Base-by-base conservation (phyloP, 1,284 basidiomycete genomes). In the Trametes pubescens region DNA sequence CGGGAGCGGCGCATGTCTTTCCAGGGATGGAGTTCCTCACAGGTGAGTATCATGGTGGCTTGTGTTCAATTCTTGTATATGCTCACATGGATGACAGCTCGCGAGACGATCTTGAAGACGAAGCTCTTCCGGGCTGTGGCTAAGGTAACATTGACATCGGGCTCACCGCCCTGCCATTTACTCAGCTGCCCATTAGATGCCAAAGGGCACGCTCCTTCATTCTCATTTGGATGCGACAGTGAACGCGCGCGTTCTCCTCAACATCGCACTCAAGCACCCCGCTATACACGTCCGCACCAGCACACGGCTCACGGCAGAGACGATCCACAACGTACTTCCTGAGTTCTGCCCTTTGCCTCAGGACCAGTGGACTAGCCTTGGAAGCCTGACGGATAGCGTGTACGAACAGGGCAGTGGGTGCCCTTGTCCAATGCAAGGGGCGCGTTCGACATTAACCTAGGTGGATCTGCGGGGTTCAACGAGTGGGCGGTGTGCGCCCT, bases 191-290 rank as follows among this genome's bases (percentile, higher is more conserved):
- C n/a, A 8, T 2, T 51, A 90, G 89, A 91, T 92, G 88, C 90
- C 90, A 10, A 92, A 92, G 75, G 91, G 90, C 51, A 89, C 82
- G 0, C 79, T 92, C 4, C 78, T 92, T 18, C 91, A 92, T 70
- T 84, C 81, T 0, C 91, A 92, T 71, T 78, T 92, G 10, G 90
- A 90, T 68, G 86, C 88, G 14, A 90, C 84, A 2, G 89, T 91
- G 37, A 84, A 89, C 61, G 80, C 79, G 2, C 71, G 77, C 11
- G 77, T 80, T 32, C 77, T 92, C 5, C 76, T 89, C 18, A 72
- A 79, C 35, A 75, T 86, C n/a, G 88, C 88, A 4, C 73, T 88
- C n/a, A 75, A 82, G 55, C 79, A 91, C 26, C 81, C 84, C 2
- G 80, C 81, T 6, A 79, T 92, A 14, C 87, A 91, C 73, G 81